Evolutionary conservation across 305 asterid species (phyloP), one percentile per base, ranked within the genome.

Genomic region (Fraxinus dipetala): DNA sequence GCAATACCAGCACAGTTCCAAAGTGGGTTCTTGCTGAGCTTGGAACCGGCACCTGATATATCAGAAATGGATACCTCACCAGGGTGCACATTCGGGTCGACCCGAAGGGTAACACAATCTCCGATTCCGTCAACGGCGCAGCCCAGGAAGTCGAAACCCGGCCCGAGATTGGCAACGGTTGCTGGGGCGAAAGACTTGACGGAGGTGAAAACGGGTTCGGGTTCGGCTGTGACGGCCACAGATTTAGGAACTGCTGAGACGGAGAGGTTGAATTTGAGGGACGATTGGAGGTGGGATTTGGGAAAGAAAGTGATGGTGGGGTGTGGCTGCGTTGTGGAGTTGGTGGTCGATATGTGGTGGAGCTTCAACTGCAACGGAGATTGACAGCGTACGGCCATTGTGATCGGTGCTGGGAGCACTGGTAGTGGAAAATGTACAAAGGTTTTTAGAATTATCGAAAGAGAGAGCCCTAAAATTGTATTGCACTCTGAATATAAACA

Each of bases 101-200:
- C 80, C 0, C 77, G 83, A 83, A 95, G 87, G 81, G 81, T 84
- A 75, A 93, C 97, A 72, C 81, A 81, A 78, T 95, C 98, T 14
- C 98, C 98, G 65, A 95, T 65, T 1, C 98, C 98, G 26, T 92
- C 98, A 30, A 95, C 96, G 34, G 97, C 98, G 85, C 98, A 95
- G 0, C 98, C 98, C 0, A 95, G 91, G 63, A 95, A 93, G 81
- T 95, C 98, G 81, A 95, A 95, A 1, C 98, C 97, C 2, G 98
- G 98, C 1, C 98, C 98, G 4, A 95, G 90, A 54, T 95, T 95
- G 18, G 98, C 98, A 0, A 95, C 86, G 0, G 98, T 93, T 31
- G 98, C 98, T 2, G 98, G 98, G 48, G 98, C 97, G 51, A 93
- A 95, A 1, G 96, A 78, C 63, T 78, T 90, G 87, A 95, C 96